Evolutionary conservation across 345 rosid species (phyloP).

Genomic region (Raphanus sativus): DNA sequence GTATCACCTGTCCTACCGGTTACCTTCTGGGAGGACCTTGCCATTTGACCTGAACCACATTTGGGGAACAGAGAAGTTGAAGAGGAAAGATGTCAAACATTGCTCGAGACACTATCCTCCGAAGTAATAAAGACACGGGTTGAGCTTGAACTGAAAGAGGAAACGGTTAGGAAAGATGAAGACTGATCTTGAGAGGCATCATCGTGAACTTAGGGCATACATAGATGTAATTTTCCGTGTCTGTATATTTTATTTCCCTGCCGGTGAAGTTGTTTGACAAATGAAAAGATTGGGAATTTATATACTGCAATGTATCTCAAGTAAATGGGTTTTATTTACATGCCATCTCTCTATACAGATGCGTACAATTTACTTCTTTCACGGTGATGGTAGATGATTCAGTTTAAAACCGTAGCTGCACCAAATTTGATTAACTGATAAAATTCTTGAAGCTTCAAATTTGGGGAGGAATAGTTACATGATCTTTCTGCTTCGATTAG

Average conservation of each 20-base stretch:
- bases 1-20: conserved; percentile 56
- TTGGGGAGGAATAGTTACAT: conserved; percentile 2
- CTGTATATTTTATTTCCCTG: neutral
- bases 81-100: neutral
- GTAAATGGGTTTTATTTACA: neutral
- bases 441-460: conserved; percentile 3
- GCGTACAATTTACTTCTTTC: neutral
- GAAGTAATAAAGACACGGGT: neutral
- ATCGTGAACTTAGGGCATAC: neutral
- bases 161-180: neutral
- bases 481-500: neutral
- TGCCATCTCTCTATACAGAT: conserved; percentile 17
- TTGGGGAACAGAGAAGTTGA: neutral
- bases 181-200: neutral
- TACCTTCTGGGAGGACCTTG: conserved; percentile 48
- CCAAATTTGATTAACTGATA: neutral
- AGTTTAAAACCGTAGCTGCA: neutral
- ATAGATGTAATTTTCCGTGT: neutral
- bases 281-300: neutral
- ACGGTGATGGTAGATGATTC: neutral
- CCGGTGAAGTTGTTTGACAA: neutral
- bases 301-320: neutral
- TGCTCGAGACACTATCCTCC: neutral
- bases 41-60: conserved; percentile 4
- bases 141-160: neutral